Conservation (phyloP, 2,329 filamentous ascomycete species). For the Aureobasidium sp. region DNA sequence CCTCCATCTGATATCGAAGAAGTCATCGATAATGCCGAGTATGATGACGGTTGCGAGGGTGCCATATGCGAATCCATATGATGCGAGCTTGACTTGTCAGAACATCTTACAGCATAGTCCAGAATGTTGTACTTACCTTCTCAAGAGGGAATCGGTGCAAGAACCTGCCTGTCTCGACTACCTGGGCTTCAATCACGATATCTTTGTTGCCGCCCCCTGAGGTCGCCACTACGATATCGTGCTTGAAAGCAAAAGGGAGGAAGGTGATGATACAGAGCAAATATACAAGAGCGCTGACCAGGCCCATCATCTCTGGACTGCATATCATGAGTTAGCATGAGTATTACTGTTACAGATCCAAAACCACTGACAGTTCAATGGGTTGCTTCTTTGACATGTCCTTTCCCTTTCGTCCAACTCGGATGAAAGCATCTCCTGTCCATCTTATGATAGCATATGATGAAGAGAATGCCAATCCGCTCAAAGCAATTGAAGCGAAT, state of each 20-base stretch:
- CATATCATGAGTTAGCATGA: slow-evolving; percentile 1
- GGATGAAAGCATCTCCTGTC: slow-evolving; percentile 84
- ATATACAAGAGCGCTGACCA: slow-evolving; percentile 86
- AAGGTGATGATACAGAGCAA: slow-evolving; percentile 82
- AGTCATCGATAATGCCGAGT: slow-evolving; percentile 87
- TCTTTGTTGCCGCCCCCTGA: slow-evolving; percentile 89
- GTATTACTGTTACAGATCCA: background rate
- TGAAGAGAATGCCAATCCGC: slow-evolving; percentile 70
- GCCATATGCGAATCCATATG: slow-evolving; percentile 87
- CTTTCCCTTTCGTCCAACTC: slow-evolving; percentile 77
- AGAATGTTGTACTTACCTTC: slow-evolving; percentile 51
- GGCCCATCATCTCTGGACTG: slow-evolving; percentile 91
- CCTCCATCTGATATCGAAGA: slow-evolving; percentile 97
- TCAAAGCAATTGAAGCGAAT: slow-evolving; percentile 79
- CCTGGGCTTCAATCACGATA: slow-evolving; percentile 63
- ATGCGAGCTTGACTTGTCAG: slow-evolving; percentile 58
- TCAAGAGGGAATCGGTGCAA: slow-evolving; percentile 89
- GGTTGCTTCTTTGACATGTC: slow-evolving; percentile 74
- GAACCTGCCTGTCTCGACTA: slow-evolving; percentile 73
- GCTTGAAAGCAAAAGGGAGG: slow-evolving; percentile 95
- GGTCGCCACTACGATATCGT: slow-evolving; percentile 91
- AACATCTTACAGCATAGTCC: background rate
- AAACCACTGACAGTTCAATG: slow-evolving; percentile 57
- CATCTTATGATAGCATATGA: slow-evolving; percentile 84
- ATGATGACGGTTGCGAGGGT: slow-evolving; percentile 86